Conservation (phyloP, 257 asterid genomes). For the Petunia secreta region DNA sequence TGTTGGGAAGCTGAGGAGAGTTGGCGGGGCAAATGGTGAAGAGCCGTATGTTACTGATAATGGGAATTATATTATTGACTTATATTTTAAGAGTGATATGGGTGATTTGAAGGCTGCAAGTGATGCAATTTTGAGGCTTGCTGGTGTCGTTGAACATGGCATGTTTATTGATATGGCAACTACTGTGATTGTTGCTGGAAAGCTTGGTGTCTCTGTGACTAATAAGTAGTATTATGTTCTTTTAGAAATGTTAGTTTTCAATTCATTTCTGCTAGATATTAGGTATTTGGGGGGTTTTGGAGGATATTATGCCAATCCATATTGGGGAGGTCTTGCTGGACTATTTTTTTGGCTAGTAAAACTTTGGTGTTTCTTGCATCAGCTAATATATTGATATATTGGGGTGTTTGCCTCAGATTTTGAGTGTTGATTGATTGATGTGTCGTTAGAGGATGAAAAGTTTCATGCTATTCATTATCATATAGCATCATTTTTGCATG, state of each 20-base stretch:
- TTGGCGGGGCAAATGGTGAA: conserved; percentile 2
- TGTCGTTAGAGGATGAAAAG: background rate
- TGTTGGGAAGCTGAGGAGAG: conserved; percentile 40
- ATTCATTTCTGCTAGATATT: background rate
- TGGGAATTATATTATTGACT: conserved; percentile 46
- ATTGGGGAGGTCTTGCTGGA: background rate
- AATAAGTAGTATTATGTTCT: conserved; percentile 34
- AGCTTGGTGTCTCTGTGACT: conserved; percentile 40
- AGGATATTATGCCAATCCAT: background rate
- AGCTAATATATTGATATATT: conserved; percentile 19
- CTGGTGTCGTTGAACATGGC: conserved; percentile 57
- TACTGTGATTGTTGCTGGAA: conserved; percentile 49
- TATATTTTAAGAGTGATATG: conserved; percentile 45
- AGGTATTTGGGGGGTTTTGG: background rate
- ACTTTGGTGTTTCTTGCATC: conserved; percentile 15
- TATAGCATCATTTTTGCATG: background rate
- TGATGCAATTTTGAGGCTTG: conserved; percentile 53
- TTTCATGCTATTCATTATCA: background rate
- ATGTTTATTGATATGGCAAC: conserved; percentile 55
- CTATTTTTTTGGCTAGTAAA: conserved; percentile 17
- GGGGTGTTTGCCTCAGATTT: conserved; percentile 2
- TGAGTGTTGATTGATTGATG: background rate
- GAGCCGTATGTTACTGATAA: conserved; percentile 43
- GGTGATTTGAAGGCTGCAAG: conserved; percentile 49
- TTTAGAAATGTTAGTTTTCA: conserved; percentile 4